Evolutionary conservation across 1,284 basidiomycete species (phyloP).

Genomic region (Earliella scabrosa): DNA sequence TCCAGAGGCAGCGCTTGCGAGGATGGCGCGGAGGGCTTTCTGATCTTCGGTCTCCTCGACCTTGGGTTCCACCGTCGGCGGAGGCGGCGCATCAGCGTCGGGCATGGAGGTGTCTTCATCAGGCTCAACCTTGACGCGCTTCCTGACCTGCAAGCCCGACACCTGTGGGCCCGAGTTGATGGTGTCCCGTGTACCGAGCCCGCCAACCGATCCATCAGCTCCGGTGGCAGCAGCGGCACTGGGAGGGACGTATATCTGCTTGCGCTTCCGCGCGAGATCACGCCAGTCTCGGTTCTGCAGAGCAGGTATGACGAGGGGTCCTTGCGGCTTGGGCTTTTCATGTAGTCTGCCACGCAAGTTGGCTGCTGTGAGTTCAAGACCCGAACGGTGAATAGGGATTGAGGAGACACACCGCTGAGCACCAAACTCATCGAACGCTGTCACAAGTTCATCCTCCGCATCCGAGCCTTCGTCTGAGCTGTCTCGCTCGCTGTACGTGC

Average conservation of each 20-base stretch:
- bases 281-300: slow-evolving; percentile 90
- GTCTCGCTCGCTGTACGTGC: slow-evolving; percentile 44
- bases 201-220: slow-evolving; percentile 78
- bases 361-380: slow-evolving; percentile 69
- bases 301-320: slow-evolving; percentile 82
- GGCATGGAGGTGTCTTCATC: slow-evolving; percentile 23
- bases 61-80: slow-evolving; percentile 34
- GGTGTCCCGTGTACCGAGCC: slow-evolving; percentile 69
- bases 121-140: slow-evolving; percentile 43
- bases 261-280: slow-evolving; percentile 67
- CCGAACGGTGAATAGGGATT: slow-evolving; percentile 24
- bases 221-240: slow-evolving; percentile 65
- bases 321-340: slow-evolving; percentile 52
- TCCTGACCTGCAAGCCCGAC: slow-evolving; percentile 61
- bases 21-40: slow-evolving; percentile 71
- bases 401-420: slow-evolving; percentile 73
- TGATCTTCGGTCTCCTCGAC: slow-evolving; percentile 72
- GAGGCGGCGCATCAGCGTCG: slow-evolving; percentile 24
- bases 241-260: slow-evolving; percentile 67
- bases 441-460: slow-evolving; percentile 69
- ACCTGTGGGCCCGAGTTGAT: slow-evolving; percentile 74
- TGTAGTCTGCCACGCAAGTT: slow-evolving; percentile 42
- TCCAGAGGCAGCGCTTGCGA: slow-evolving; percentile 49
- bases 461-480: slow-evolving; percentile 66
- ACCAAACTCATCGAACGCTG: slow-evolving; percentile 71